A percentile compares a stretch with the other conserved stretches of the same genome.
phyloP scores from a whole-genome alignment of 768 basidiomycete genomes.

The Suillus placidus region DNA sequence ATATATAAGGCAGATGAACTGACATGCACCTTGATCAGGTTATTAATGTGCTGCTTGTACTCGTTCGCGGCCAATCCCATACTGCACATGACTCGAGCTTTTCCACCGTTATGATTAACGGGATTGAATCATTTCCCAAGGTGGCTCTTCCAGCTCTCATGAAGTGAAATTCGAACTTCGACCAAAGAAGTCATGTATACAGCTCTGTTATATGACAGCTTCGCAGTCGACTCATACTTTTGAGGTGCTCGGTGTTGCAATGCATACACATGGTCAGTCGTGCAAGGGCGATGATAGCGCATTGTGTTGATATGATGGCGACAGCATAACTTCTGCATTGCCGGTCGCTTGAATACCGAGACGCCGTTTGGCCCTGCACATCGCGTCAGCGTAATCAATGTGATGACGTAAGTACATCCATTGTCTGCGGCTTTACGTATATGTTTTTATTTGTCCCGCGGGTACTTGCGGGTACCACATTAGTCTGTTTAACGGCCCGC shows the following conservation, averaged over 20 bases:
- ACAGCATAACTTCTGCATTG: background rate
- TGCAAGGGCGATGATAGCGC: background rate
- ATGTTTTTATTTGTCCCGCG: background rate
- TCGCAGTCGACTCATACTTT: background rate
- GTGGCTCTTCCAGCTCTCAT: background rate
- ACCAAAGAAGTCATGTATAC: background rate
- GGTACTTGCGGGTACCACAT: constrained; percentile 5
- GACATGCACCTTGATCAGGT: background rate
- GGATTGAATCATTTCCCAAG: background rate
- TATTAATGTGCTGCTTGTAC: background rate
- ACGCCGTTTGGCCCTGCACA: background rate
- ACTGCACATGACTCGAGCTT: background rate
- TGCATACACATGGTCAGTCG: background rate
- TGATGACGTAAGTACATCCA: background rate
- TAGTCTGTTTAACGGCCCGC: background rate
- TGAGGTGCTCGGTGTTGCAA: background rate
- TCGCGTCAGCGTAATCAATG: background rate
- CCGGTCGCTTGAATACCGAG: constrained; percentile 6
- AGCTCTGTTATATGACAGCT: background rate
- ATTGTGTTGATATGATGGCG: background rate
- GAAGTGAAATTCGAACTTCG: background rate
- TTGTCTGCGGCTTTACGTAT: background rate
- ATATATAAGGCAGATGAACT: background rate
- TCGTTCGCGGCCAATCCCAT: background rate
- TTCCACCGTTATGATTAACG: too few relatives aligned